Conservation (phyloP, 129 eudicot genomes). For the Heracleum sosnowskyi region DNA sequence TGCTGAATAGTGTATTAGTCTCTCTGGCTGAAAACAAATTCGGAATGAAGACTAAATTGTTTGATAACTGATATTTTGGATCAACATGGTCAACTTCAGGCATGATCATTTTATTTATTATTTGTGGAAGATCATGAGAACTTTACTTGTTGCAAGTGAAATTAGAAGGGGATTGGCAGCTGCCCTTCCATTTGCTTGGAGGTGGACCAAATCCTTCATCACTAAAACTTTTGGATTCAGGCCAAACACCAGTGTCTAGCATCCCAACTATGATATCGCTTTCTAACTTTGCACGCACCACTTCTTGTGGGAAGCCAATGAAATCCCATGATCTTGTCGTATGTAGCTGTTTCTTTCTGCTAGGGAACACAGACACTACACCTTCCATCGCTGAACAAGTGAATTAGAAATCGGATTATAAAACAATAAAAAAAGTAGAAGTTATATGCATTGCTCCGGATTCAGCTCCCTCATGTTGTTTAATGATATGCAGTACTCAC, state of each 20-base stretch:
- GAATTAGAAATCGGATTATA: neutral
- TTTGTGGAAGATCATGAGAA: too few relatives aligned
- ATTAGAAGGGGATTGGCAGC: conserved; percentile 12
- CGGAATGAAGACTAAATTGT: neutral
- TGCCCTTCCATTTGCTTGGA: conserved; percentile 31
- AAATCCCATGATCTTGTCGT: conserved; percentile 34
- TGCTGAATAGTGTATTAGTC: neutral
- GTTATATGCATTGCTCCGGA: neutral
- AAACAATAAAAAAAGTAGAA: neutral
- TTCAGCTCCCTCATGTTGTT: neutral
- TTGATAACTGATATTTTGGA: neutral
- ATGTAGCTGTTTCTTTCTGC: conserved; percentile 15
- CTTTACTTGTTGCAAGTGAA: conserved; percentile 29
- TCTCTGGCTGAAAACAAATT: neutral
- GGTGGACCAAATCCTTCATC: conserved; percentile 23
- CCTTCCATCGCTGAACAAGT: conserved; percentile 19
- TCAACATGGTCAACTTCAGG: neutral
- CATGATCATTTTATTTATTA: neutral
- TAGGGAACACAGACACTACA: conserved; percentile 24
- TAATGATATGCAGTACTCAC: conserved; percentile 11
- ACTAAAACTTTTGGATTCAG: conserved; percentile 21
- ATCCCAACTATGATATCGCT: conserved; percentile 23
- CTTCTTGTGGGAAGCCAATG: conserved; percentile 21
- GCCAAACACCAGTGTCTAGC: conserved; percentile 25
- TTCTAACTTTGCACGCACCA: conserved; percentile 10